A percentile compares a stretch with the other conserved stretches of the same genome.
Evolutionary conservation across 495 filamentous ascomycete genomes (phyloP).

Genomic region (Massariosphaeria phaeospora): DNA sequence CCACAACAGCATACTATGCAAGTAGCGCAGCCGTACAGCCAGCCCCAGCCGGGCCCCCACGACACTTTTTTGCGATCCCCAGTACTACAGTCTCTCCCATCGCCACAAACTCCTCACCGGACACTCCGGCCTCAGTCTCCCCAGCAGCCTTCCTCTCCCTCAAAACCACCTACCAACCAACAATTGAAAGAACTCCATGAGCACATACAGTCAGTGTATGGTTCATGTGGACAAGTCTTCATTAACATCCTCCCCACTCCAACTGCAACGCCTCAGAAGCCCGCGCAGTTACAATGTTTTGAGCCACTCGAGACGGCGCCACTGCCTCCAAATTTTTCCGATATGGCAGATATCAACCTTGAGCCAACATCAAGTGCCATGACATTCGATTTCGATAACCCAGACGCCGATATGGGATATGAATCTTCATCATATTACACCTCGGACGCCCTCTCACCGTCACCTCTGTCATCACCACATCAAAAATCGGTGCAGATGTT

Average conservation of each 20-base stretch:
- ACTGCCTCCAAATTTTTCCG: slow-evolving; percentile 53
- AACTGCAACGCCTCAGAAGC: slow-evolving; percentile 32
- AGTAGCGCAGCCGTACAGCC: slow-evolving; percentile 67
- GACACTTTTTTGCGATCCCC: slow-evolving; percentile 34
- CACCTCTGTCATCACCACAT: slow-evolving; percentile 31
- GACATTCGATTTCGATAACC: slow-evolving; percentile 46
- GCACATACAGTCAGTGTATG: slow-evolving; percentile 37
- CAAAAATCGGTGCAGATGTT: slow-evolving; percentile 25
- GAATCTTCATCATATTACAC: slow-evolving; percentile 38
- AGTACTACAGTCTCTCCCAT: slow-evolving; percentile 31
- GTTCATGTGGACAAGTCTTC: slow-evolving; percentile 29
- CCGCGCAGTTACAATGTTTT: slow-evolving; percentile 15
- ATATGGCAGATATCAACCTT: slow-evolving; percentile 49
- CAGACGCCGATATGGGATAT: slow-evolving; percentile 48
- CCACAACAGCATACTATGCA: slow-evolving; percentile 56
- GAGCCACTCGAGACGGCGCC: slow-evolving; percentile 45
- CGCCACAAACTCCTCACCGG: slow-evolving; percentile 30
- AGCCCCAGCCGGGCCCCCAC: slow-evolving; percentile 58
- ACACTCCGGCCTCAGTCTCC: slow-evolving; percentile 28
- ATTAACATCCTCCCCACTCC: slow-evolving; percentile 36
- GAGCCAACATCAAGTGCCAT: slow-evolving; percentile 42
- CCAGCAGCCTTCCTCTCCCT: slow-evolving; percentile 27
- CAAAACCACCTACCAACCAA: slow-evolving; percentile 27
- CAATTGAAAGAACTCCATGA: slow-evolving; percentile 37
- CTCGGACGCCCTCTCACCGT: slow-evolving; percentile 33